Base-by-base conservation (phyloP, 2,329 filamentous ascomycete species). In the Apiospora saccharicola region DNA sequence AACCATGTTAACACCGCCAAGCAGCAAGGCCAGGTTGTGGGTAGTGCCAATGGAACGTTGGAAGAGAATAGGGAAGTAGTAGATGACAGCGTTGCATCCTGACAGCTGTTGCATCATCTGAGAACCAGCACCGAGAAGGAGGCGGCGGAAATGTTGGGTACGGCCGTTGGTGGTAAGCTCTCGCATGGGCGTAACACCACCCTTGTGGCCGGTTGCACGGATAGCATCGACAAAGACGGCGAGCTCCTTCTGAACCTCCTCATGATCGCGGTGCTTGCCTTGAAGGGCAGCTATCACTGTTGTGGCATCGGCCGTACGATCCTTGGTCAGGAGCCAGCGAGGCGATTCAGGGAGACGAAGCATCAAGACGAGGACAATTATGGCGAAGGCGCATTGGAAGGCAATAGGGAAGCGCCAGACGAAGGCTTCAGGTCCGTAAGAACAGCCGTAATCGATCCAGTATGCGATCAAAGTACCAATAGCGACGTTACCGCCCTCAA, bases 31-130 rank as follows among this genome's bases (percentile, higher is more conserved):
- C 76, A 86, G 80, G 73, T 87, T 84, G 74, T 85, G 81, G 5
- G 78, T 76, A 61, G 82, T 81, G 49, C 79, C 80, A 73, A 86
- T 83, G 10, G 81, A 83, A 13, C 78, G 73, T 73, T 86, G 77
- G 78, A 91, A 91, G 0, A 92, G 82, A 4, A 89, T 88, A 0
- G 89, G 89, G 34, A 88, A 88, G 79, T 90, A 92, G 81, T 90
- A 91, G 71, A 88, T 87, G 74, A 91, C 85, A 1, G 89, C 86
- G 74, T 89, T 89, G 81, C 87, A 90, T 1, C 88, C 88, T 19
- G 85, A 86, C 19, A 90, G 81, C 76, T 92, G 90, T 78, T 91
- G 90, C 85, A 91, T 89, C 75, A 91, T 85, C 80, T 91, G 89
- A 0, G 86, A 86, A 1, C 85, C 86, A 0, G 87, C 85, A 4